Base-by-base conservation (phyloP, 805 yeast species). In the Yamadazyma philogaea region DNA sequence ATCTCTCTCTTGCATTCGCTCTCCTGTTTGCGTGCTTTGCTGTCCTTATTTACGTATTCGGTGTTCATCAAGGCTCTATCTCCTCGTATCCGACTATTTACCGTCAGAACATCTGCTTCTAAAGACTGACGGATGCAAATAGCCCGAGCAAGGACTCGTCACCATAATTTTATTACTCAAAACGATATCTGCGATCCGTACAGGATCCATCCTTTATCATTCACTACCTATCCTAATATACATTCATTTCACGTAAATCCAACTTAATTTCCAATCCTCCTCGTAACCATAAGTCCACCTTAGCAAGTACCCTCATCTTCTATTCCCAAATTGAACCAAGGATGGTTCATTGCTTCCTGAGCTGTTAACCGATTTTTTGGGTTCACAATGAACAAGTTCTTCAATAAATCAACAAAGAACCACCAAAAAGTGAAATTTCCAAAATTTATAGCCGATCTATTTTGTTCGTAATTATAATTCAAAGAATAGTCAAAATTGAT, bases 351-450 rank as follows among this genome's bases (percentile, higher is more conserved):
- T 4, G 75, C 74, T 30, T 69, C 74, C 30, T 52, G 52, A 7
- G 75, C 75, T 2, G 65, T 60, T 37, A 70, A 53, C 39, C 75
- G 50, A 26, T 66, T 62, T 15, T 55, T 48, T 1, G 75, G 75
- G 39, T 67, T 59, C 5, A 70, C 61, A 26, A 68, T 61, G 43
- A 70, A 65, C 41, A 70, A 53, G 45, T 68, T 66, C 24, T 57
- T 54, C 20, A 70, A 53, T 38, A 70, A 55, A 44, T 70, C 75
- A 35, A 70, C 65, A 60, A 89, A 89, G 63, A 76, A 77, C 70
- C 78, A 84, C 96, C 97, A 90, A 61, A 88, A 88, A 34, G 78
- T 73, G 58, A 84, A 84, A 43, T 81, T 78, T 34, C 84, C 84
- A 53, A 70, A 70, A 45, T 60, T 70, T 60, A 64, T 81, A 70